Evolutionary conservation across 2,329 filamentous ascomycete species (phyloP).

Genomic region (Colletotrichum gigasporum): DNA sequence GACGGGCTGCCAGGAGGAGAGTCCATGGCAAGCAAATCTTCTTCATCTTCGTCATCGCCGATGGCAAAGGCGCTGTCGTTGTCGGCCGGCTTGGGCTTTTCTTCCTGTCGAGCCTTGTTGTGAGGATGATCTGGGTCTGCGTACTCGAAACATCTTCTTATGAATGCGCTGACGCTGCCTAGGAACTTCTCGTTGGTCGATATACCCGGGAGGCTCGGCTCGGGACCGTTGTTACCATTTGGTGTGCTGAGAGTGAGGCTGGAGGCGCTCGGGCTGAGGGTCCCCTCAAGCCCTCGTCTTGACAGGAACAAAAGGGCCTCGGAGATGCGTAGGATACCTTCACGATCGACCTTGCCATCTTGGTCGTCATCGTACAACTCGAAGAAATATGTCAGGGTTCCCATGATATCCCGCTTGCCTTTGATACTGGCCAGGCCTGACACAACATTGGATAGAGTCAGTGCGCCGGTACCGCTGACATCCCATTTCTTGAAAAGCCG

Average conservation of each 20-base stretch:
- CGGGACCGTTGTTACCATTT: conserved; percentile 47
- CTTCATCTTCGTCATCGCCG: conserved; percentile 75
- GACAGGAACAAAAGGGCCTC: conserved; percentile 94
- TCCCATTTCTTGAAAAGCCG: conserved; percentile 92
- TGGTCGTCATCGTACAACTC: conserved; percentile 94
- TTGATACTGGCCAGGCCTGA: conserved; percentile 91
- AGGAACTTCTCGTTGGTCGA: conserved; percentile 88
- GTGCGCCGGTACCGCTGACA: conserved; percentile 75
- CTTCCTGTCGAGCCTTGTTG: conserved; percentile 56
- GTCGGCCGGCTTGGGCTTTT: conserved; percentile 38
- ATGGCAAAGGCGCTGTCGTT: conserved; percentile 72
- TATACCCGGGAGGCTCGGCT: conserved; percentile 56
- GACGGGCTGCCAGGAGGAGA: conserved; percentile 53
- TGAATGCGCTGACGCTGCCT: conserved; percentile 94
- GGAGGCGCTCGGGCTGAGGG: conserved; percentile 72
- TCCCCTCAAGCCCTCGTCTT: conserved; percentile 83
- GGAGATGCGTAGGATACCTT: conserved; percentile 94
- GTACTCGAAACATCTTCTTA: conserved; percentile 96
- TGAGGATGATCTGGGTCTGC: conserved; percentile 88
- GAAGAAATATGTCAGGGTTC: conserved; percentile 97
- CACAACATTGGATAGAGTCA: conserved; percentile 92
- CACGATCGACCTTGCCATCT: conserved; percentile 91
- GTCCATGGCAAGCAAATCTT: conserved; percentile 71
- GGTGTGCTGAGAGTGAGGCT: conserved; percentile 64
- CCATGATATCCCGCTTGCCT: conserved; percentile 95